Base-by-base conservation (phyloP, 1,284 basidiomycete species). In the Entoloma clypeatum region DNA sequence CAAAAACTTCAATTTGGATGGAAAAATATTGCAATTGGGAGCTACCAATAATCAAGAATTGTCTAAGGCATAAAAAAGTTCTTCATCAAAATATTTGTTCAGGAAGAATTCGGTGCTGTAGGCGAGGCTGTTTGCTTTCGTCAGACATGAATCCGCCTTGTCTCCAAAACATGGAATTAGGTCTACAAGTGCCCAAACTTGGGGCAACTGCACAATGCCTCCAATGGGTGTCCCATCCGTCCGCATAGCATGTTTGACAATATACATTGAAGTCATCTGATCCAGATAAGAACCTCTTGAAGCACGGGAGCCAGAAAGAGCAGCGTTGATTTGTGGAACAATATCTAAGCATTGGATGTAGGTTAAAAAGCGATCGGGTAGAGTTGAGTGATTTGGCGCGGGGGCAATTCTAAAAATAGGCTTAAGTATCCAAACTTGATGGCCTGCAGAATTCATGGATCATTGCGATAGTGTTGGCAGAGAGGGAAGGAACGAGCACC, bases 321-420 rank as follows among this genome's bases (percentile, higher is more conserved):
- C 39, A 23, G 30, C 30, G 30, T 49, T 49, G 4, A 32, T 13
- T 39, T 59, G 56, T 14, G 55, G 49, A 17, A 57, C 34, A 14
- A 61, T 51, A 43, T 63, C 55, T 30, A 61, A 59, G 2, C 49
- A 34, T 24, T 48, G 47, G 14, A 48, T 40, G 36, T 59, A 59
- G 0, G 41, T 31, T 0, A 56, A 43, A 40, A 54, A 59, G 2
- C 10, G 21, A 31, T 41, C 25, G 7, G 34, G 26, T 48, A 36
- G 35, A 23, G 17, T 45, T 27, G 11, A n/a, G n/a, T n/a, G n/a
- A 21, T 9, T 3, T 28, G 13, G 27, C 2, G 32, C 26, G 19
- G 45, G 29, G 19, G 53, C 30, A 3, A 53, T 49, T 16, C 41
- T 41, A 47, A 63, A 54, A 23, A 65, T 56, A 2, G 62, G 41